A percentile compares a stretch with the other conserved stretches of the same genome.
phyloP scores from a whole-genome alignment of 768 basidiomycete genomes.

The Suillus lakei region DNA sequence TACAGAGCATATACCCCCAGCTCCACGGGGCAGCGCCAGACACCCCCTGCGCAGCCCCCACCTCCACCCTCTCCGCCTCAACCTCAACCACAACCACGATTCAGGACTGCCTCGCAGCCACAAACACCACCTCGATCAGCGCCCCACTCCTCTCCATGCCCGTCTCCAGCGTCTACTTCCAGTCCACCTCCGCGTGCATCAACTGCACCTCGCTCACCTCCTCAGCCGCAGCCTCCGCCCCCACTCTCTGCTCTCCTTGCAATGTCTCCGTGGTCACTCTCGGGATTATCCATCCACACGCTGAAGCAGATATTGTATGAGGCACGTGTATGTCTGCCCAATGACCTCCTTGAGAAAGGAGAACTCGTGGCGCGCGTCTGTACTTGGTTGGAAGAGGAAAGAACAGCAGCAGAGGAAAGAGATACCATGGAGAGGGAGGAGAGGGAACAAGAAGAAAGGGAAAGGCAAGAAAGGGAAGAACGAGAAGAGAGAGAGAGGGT shows the following conservation, averaged over 20 bases:
- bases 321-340: slow-evolving; percentile 69
- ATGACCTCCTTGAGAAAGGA: slow-evolving; percentile 76
- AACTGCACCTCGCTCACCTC: slow-evolving; percentile 22
- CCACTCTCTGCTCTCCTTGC: slow-evolving; percentile 71
- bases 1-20: neutral
- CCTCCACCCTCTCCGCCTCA: slow-evolving; percentile 11
- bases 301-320: slow-evolving; percentile 81
- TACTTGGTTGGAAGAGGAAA: slow-evolving; percentile 66
- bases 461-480: slow-evolving; percentile 13
- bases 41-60: neutral
- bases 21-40: slow-evolving; percentile 8
- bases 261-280: slow-evolving; percentile 61
- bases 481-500: slow-evolving; percentile 17
- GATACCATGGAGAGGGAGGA: slow-evolving; percentile 34
- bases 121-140: neutral
- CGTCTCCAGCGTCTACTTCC: slow-evolving; percentile 10
- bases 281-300: slow-evolving; percentile 65
- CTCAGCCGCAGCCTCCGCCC: slow-evolving; percentile 40
- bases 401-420: slow-evolving; percentile 47
- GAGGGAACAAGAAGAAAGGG: slow-evolving; percentile 21
- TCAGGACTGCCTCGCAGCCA: slow-evolving; percentile 23
- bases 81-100: slow-evolving; percentile 16
- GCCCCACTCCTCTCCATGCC: slow-evolving; percentile 6
- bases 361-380: slow-evolving; percentile 79
- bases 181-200: slow-evolving; percentile 21